Conservation (phyloP, 1,139 yeast species). For the Zygosaccharomyces sapae region DNA sequence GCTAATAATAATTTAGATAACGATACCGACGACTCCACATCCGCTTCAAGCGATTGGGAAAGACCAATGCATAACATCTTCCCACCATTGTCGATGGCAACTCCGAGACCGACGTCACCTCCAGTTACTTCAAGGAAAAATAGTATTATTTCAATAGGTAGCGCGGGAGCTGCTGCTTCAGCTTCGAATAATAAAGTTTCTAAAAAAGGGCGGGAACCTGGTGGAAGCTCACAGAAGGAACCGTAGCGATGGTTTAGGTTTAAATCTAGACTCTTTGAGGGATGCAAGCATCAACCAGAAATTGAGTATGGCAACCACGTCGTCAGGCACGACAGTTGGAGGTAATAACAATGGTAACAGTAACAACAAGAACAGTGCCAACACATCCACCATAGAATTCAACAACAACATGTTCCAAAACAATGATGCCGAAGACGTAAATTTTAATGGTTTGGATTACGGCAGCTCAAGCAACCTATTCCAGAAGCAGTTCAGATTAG, state of each 20-base stretch:
- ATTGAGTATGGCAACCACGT: not conserved
- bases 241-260: conserved; percentile 14
- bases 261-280: conserved; percentile 11
- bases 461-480: not conserved
- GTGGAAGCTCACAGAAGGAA: conserved; percentile 11
- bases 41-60: conserved; percentile 13
- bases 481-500: conserved; percentile 4
- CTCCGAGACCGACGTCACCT: conserved; percentile 12
- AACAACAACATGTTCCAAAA: conserved; percentile 14
- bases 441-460: conserved; percentile 3
- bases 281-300: conserved; percentile 4
- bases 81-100: conserved; percentile 9
- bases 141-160: conserved; percentile 15
- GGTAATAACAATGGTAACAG: too few relatives aligned
- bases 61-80: conserved; percentile 9
- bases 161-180: conserved; percentile 6
- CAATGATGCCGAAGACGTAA: conserved; percentile 3
- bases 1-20: conserved; percentile 7
- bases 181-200: conserved; percentile 10
- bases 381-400: too few relatives aligned
- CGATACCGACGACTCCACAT: conserved; percentile 11
- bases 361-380: too few relatives aligned
- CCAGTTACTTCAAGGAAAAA: conserved; percentile 15
- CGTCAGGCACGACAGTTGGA: not conserved
- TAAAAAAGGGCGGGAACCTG: conserved; percentile 13